Conservation (phyloP, 441 rosid species). For the Rhodomyrtus psidioides region DNA sequence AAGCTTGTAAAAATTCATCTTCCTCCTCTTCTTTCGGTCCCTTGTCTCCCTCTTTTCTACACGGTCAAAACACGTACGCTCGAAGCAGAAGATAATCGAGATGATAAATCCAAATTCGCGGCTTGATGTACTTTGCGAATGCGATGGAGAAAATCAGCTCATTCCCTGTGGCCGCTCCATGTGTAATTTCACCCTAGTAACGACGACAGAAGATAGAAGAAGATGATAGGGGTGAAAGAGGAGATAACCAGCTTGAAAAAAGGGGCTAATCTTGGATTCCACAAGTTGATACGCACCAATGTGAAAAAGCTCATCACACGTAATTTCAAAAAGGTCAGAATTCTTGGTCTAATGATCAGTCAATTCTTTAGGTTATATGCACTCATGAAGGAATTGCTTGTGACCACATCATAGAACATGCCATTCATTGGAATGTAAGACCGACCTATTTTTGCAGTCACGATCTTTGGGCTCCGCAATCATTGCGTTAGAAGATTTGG, state of each 20-base stretch:
- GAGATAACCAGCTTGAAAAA: not conserved
- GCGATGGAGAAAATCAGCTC: not conserved
- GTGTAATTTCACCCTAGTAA: not conserved
- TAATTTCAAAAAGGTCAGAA: not conserved
- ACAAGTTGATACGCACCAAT: not conserved
- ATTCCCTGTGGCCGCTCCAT: not conserved
- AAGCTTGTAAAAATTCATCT: not conserved
- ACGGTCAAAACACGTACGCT: not conserved
- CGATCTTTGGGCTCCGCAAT: not conserved
- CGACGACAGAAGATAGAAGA: not conserved
- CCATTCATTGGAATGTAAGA: not conserved
- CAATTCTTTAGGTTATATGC: not conserved
- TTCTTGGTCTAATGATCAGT: not conserved
- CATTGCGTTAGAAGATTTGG: not conserved
- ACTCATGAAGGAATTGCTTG: not conserved
- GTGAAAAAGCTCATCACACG: not conserved
- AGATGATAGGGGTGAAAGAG: not conserved
- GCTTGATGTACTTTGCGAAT: not conserved
- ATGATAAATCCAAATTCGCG: not conserved
- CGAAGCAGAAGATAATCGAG: not conserved
- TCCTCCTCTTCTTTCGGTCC: not conserved
- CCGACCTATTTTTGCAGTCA: not conserved
- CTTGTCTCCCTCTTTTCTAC: not conserved
- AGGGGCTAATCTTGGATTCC: not conserved
- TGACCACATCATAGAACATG: not conserved